Base-by-base conservation (phyloP, 1,284 basidiomycete genomes). In the Testicularia cyperi region DNA sequence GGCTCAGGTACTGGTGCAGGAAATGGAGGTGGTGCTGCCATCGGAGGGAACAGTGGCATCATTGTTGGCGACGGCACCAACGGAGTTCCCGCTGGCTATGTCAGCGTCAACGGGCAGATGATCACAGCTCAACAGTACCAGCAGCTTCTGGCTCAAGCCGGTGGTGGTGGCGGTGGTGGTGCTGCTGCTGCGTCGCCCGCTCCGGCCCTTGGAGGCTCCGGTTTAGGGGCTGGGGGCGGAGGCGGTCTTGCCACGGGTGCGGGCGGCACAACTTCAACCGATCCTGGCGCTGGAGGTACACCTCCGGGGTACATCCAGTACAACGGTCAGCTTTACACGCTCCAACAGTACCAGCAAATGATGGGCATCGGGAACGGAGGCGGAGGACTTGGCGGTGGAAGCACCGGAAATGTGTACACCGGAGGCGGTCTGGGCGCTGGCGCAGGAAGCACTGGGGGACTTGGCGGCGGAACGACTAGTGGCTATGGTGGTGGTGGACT, bases 241-340 rank as follows among this genome's bases (percentile, higher is more conserved):
- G 44, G 37, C 21, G 19, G n/a, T 20, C 8, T 6, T 23, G 21
- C 9, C 9, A 15, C 18, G 19, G 21, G 18, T 21, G 33, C 18
- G 10, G 33, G 33, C 21, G 12, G 16, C 33, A 15, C 9, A 8
- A 9, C 9, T 8, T 7, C 30, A 15, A 12, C 33, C 15, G 33
- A 20, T 6, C 10, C 9, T 12, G 20, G 20, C 21, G n/a, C 14
- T 18, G 32, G 21, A 23, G 13, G 20, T 9, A 21, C 31, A 20
- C 42, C 54, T 15, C 2, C 46, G 18, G 55, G 55, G 24, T 44
- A 44, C 39, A 49, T 58, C 33, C 42, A 38, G 24, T 58, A 58
- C 35, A 27, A 47, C 22, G 55, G 55, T 9, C 55, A 43, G 22
- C 40, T 58, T 9, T 35, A 52, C 29, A 46, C 55, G 22, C 34